Conservation (phyloP, 139 green algal genomes). For the Desmodesmus armatus region DNA sequence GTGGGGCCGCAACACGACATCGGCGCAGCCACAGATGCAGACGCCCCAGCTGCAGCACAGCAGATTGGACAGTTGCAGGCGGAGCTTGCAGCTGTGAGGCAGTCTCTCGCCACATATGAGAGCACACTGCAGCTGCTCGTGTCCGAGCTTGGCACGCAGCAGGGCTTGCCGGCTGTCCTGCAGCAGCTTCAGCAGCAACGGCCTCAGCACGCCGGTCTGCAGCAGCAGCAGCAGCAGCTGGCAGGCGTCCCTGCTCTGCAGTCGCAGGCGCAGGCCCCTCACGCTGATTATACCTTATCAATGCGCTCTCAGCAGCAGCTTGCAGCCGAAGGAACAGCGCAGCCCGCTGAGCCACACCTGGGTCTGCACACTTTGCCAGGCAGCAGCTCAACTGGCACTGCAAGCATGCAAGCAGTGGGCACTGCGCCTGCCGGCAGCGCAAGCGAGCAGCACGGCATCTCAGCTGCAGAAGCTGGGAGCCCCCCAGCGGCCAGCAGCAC, state of each 20-base stretch:
- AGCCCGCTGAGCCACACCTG: too few relatives aligned
- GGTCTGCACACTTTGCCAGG: too few relatives aligned
- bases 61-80: conserved; percentile 7
- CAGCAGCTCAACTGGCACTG: not conserved
- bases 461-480: too few relatives aligned
- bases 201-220: not conserved
- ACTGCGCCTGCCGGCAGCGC: not conserved
- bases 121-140: conserved; percentile 28
- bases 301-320: too few relatives aligned
- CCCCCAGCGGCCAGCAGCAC: too few relatives aligned
- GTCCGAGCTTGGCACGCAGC: not conserved
- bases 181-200: not conserved
- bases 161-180: not conserved
- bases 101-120: conserved; percentile 38
- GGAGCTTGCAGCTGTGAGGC: conserved; percentile 36
- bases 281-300: too few relatives aligned
- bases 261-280: too few relatives aligned
- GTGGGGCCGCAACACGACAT: too few relatives aligned
- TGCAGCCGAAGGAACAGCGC: too few relatives aligned
- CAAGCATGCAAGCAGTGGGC: not conserved
- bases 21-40: not conserved
- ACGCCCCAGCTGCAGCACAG: not conserved
- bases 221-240: conserved; percentile 4
- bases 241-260: not conserved
- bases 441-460: not conserved